phyloP scores from a whole-genome alignment of 495 filamentous ascomycete genomes.

The Patellaria atrata region DNA sequence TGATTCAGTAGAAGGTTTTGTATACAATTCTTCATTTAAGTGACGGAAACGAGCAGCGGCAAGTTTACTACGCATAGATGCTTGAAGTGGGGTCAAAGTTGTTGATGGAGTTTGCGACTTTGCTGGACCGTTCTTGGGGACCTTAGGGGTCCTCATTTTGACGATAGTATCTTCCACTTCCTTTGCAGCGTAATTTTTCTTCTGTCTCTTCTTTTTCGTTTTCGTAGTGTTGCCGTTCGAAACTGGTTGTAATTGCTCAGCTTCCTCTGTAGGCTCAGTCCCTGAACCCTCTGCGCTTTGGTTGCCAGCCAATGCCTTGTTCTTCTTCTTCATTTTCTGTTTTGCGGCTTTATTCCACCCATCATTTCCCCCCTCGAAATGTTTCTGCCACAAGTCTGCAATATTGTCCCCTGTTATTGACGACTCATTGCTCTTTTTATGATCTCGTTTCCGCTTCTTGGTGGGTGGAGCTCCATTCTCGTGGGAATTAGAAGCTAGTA shows the following conservation, averaged over 20 bases:
- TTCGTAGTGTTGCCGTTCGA: constrained; percentile 36
- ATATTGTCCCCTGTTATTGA: constrained; percentile 55
- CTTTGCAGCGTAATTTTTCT: constrained; percentile 19
- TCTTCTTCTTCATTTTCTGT: constrained; percentile 13
- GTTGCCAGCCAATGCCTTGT: constrained; percentile 1
- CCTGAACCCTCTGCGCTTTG: not conserved
- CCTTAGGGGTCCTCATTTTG: constrained; percentile 8
- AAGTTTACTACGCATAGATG: constrained; percentile 84
- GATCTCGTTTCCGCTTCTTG: constrained; percentile 47
- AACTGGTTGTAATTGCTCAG: no score
- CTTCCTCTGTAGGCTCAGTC: constrained; percentile 11
- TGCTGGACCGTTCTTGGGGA: constrained; percentile 23
- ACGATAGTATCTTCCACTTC: constrained; percentile 5
- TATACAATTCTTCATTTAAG: constrained; percentile 92
- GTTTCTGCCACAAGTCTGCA: constrained; percentile 56
- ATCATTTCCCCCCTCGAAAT: constrained; percentile 54
- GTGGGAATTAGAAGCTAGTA: constrained; percentile 16
- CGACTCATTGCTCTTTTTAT: constrained; percentile 27
- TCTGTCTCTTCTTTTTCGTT: constrained; percentile 18
- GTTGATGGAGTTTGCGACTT: constrained; percentile 11
- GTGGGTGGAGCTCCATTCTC: constrained; percentile 15
- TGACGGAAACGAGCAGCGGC: constrained; percentile 90
- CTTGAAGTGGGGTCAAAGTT: constrained; percentile 73
- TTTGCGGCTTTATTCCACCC: not conserved
- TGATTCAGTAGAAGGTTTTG: constrained; percentile 65